These are phyloP conservation scores for Tetrahymena borealis DNA, from an alignment of 73 alveolate genomes.

Conservation along the genomic window DNA sequence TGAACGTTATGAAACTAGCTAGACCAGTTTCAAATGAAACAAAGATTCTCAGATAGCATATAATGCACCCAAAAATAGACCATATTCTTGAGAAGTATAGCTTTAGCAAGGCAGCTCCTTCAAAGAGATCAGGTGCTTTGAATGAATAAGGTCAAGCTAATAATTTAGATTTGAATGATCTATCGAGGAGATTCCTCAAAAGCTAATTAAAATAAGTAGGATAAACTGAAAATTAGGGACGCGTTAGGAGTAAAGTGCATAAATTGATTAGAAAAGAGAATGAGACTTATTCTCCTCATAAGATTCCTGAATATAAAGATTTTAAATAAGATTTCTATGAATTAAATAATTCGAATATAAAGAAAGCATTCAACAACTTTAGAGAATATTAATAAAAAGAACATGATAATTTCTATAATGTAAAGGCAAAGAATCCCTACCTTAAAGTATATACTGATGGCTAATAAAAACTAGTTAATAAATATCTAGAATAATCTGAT, in stretches of 20 bases:
- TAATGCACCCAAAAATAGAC: not conserved
- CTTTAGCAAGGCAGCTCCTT: not conserved
- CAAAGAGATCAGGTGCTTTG: not conserved
- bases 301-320: not conserved
- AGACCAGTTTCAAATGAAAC: not conserved
- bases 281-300: not conserved
- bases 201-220: not conserved
- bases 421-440: not conserved
- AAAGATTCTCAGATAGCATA: not conserved
- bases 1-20: not conserved
- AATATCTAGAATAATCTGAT: not conserved
- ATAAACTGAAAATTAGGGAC: not conserved
- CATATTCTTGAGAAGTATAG: not conserved
- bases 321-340: not conserved
- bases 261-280: not conserved
- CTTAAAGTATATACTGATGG: not conserved
- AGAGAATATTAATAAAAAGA: not conserved
- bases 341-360: not conserved
- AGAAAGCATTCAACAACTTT: not conserved
- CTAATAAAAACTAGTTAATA: not conserved
- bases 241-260: not conserved
- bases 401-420: not conserved
- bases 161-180: not conserved
- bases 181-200: not conserved
- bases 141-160: not conserved